Evolutionary conservation across 768 basidiomycete species (phyloP).

Genomic region (Suillus occidentalis): DNA sequence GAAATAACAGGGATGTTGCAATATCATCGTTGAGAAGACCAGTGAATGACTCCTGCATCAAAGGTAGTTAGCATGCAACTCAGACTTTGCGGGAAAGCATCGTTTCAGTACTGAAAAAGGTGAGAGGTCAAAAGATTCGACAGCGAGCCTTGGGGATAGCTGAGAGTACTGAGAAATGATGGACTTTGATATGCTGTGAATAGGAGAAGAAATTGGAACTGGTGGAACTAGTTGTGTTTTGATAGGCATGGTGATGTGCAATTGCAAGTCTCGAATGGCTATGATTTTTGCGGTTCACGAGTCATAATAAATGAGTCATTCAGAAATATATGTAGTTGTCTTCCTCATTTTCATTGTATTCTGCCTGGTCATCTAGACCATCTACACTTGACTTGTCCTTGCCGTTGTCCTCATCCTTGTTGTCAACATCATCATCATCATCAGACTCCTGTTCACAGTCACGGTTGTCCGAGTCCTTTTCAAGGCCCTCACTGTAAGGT

Average conservation of each 20-base stretch:
- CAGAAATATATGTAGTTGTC: too few relatives aligned
- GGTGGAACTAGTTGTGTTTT: neutral
- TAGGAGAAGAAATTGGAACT: neutral
- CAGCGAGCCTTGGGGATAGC: slow-evolving; percentile 8
- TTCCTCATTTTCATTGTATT: too few relatives aligned
- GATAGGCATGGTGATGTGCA: neutral
- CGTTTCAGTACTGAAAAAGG: slow-evolving; percentile 26
- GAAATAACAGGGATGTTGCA: slow-evolving; percentile 6
- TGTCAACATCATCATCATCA: too few relatives aligned
- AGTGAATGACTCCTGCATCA: slow-evolving; percentile 32
- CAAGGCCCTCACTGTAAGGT: too few relatives aligned
- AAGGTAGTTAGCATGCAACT: neutral
- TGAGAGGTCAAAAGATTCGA: slow-evolving; percentile 19
- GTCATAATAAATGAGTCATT: too few relatives aligned
- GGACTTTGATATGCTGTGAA: neutral
- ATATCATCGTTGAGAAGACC: slow-evolving; percentile 30
- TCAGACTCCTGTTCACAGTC: too few relatives aligned
- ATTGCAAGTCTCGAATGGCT: neutral
- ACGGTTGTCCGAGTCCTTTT: too few relatives aligned
- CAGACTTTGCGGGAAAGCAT: neutral
- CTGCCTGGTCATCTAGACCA: too few relatives aligned
- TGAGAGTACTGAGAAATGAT: neutral
- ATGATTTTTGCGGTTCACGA: too few relatives aligned
- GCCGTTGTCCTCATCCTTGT: too few relatives aligned
- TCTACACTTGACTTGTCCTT: too few relatives aligned